Evolutionary conservation across 306 rosid species (phyloP).

Genomic region (Erythrophleum fordii): DNA sequence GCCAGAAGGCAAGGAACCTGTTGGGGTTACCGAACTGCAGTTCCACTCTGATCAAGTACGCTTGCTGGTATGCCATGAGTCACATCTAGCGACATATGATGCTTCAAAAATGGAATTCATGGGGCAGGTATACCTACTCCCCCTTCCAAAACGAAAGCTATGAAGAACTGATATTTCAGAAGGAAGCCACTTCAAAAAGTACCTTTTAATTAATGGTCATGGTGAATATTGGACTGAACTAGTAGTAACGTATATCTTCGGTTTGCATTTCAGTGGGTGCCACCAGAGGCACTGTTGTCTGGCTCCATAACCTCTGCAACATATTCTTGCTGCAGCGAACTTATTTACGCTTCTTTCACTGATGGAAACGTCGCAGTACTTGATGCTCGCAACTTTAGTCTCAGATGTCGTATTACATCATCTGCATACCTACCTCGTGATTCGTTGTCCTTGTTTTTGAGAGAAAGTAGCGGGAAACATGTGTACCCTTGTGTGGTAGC

Average conservation of each 20-base stretch:
- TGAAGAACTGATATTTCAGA: background rate
- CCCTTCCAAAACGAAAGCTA: background rate
- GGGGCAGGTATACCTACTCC: slow-evolving; percentile 44
- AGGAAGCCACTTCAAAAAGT: too few species aligned
- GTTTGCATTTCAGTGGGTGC: too few species aligned
- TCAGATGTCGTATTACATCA: background rate
- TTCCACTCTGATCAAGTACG: slow-evolving; percentile 57
- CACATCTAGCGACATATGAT: slow-evolving; percentile 58
- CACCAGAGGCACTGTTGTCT: background rate
- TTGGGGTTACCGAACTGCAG: slow-evolving; percentile 40
- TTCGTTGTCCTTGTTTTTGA: too few species aligned
- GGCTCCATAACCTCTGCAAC: background rate
- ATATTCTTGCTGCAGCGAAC: background rate
- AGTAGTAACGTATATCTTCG: too few species aligned
- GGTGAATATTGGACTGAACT: background rate
- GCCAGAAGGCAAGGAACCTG: slow-evolving; percentile 43
- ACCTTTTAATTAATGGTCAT: too few species aligned
- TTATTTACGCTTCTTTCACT: background rate
- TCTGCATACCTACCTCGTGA: background rate
- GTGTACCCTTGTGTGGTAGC: background rate
- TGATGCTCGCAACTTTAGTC: background rate
- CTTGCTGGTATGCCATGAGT: slow-evolving; percentile 55
- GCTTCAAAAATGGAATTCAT: slow-evolving; percentile 55
- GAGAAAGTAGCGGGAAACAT: background rate
- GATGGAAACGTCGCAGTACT: background rate